Evolutionary conservation across 257 asterid genomes (phyloP).

Genomic region (Ehretia macrophylla): DNA sequence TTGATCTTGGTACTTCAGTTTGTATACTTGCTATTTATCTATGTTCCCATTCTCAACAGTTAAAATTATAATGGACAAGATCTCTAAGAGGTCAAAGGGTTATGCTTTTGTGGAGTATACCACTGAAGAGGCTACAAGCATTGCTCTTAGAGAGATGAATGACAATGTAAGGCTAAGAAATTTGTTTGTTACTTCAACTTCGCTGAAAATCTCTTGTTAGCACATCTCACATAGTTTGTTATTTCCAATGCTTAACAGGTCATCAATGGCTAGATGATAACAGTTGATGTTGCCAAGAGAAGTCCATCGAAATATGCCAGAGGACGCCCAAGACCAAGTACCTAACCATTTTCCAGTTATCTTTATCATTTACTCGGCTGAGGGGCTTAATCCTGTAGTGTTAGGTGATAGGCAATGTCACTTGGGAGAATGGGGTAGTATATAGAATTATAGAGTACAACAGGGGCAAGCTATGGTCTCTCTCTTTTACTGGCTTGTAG

Average conservation of each 20-base stretch:
- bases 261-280: constrained; percentile 97
- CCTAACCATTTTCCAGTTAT: constrained; percentile 20
- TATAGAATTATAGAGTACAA: too few species aligned
- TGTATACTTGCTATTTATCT: not conserved
- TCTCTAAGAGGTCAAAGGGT: constrained; percentile 95
- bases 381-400: not conserved
- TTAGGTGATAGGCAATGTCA: not conserved
- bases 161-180: constrained; percentile 83
- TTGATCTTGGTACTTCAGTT: not conserved
- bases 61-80: constrained; percentile 93
- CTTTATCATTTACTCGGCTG: not conserved
- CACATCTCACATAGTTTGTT: not conserved
- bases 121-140: constrained; percentile 73
- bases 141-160: constrained; percentile 85
- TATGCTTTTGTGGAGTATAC: constrained; percentile 87
- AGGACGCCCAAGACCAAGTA: constrained; percentile 39
- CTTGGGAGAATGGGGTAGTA: not conserved
- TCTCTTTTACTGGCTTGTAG: too few species aligned
- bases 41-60: constrained; percentile 38
- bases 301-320: constrained; percentile 62
- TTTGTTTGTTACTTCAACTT: not conserved
- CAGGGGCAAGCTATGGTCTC: too few species aligned
- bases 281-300: constrained; percentile 78
- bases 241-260: constrained; percentile 44
- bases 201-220: too few species aligned